Percentiles rank a stretch among this genome's conserved stretches.
These are phyloP conservation scores for Polyplosphaeria fusca DNA, from an alignment of 495 filamentous ascomycete species.

Conservation along the genomic window DNA sequence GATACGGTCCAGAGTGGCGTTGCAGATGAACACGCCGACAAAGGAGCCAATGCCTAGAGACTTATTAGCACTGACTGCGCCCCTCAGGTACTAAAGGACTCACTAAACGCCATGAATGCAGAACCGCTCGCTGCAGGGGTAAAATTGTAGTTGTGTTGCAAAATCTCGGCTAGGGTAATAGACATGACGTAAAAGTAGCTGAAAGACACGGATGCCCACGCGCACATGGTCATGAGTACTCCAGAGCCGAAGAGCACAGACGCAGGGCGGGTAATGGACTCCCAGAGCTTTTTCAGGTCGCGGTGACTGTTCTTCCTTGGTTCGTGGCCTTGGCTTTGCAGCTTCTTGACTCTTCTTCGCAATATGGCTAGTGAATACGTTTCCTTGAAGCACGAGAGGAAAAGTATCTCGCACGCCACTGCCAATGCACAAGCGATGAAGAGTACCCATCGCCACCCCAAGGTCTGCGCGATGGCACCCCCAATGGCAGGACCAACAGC, in stretches of 20 bases:
- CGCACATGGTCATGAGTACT: conserved; percentile 49
- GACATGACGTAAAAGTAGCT: conserved; percentile 54
- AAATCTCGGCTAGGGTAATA: conserved; percentile 52
- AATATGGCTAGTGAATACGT: conserved; percentile 34
- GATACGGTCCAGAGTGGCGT: conserved; percentile 48
- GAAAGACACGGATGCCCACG: conserved; percentile 52
- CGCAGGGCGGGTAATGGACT: conserved; percentile 48
- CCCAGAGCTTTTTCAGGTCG: conserved; percentile 31
- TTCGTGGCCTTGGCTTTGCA: background rate
- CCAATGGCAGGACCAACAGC: conserved; percentile 26
- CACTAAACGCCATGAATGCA: conserved; percentile 53
- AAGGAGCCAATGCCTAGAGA: conserved; percentile 50
- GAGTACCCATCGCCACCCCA: conserved; percentile 22
- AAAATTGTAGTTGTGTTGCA: conserved; percentile 48
- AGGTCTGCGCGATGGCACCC: conserved; percentile 20
- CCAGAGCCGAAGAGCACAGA: conserved; percentile 48
- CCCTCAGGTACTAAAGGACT: conserved; percentile 24
- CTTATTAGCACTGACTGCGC: conserved; percentile 29
- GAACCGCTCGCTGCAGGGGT: conserved; percentile 47
- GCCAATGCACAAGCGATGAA: conserved; percentile 26
- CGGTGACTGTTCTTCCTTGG: conserved; percentile 3
- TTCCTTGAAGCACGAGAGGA: conserved; percentile 30
- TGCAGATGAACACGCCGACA: conserved; percentile 40
- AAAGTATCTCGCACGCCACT: conserved; percentile 22
- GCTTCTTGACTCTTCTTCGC: background rate